Percentiles rank a stretch among this genome's conserved stretches.
Conservation (phyloP, 176 grass and related monocot species). For the Metroxylon sagu region DNA sequence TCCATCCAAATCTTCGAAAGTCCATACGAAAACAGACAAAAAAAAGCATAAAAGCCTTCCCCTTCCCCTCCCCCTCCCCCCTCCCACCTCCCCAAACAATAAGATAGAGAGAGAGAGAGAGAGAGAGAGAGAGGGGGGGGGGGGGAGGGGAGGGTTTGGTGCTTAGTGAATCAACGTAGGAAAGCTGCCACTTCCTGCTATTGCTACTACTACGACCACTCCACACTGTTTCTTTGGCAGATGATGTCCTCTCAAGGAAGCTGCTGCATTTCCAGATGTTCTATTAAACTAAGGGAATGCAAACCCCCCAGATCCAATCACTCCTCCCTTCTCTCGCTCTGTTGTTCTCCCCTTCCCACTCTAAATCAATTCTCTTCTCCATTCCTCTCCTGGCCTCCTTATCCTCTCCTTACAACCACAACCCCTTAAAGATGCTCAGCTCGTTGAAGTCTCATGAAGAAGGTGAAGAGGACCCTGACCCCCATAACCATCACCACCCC, state of each 20-base stretch:
- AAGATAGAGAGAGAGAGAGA: slow-evolving; percentile 11
- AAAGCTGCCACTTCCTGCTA: slow-evolving; percentile 39
- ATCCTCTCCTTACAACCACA: background rate
- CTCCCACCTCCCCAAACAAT: slow-evolving; percentile 2
- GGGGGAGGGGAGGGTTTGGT: slow-evolving; percentile 14
- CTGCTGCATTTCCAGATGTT: slow-evolving; percentile 62
- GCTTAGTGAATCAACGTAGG: slow-evolving; percentile 53
- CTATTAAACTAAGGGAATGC: slow-evolving; percentile 17
- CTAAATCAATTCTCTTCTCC: slow-evolving; percentile 8
- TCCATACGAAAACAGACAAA: slow-evolving; percentile 12
- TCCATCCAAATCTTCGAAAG: slow-evolving; percentile 1
- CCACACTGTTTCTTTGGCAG: slow-evolving; percentile 69
- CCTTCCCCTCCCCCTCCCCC: slow-evolving; percentile 16
- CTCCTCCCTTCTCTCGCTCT: slow-evolving; percentile 2
- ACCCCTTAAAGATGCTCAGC: slow-evolving; percentile 53
- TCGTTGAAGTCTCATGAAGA: slow-evolving; percentile 58
- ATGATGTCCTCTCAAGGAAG: slow-evolving; percentile 99
- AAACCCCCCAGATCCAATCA: slow-evolving; percentile 8
- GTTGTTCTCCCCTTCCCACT: slow-evolving; percentile 24
- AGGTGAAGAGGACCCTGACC: slow-evolving; percentile 25
- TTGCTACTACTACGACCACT: slow-evolving; percentile 32
- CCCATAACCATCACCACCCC: background rate
- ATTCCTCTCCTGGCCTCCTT: background rate
- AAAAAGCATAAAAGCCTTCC: slow-evolving; percentile 19
- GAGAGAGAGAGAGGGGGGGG: slow-evolving; percentile 16